Evolutionary conservation across 139 green algal species (phyloP).

Genomic region (Volvox africanus): DNA sequence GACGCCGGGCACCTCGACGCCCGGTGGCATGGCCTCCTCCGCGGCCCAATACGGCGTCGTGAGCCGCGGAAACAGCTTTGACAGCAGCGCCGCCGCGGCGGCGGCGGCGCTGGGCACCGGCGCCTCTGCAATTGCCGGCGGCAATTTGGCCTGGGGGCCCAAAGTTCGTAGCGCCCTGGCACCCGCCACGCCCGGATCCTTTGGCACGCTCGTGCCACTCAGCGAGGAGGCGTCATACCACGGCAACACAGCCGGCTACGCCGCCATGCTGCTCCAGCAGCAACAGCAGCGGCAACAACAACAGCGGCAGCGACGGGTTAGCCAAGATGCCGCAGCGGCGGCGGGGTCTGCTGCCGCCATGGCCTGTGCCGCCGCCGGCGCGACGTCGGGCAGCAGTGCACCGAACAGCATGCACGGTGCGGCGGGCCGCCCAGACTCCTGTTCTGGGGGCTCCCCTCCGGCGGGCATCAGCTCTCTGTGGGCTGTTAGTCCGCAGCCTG

Average conservation of each 20-base stretch:
- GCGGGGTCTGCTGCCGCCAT: background rate
- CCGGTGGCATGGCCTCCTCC: background rate
- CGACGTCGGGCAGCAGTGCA: background rate
- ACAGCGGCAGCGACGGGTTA: background rate
- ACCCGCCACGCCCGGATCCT: background rate
- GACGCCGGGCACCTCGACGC: background rate
- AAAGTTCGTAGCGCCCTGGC: background rate
- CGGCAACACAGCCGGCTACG: conserved; percentile 36
- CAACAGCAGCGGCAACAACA: conserved; percentile 7
- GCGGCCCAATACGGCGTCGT: background rate
- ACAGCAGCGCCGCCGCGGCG: background rate
- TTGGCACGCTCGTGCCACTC: conserved; percentile 16
- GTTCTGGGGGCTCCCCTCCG: background rate
- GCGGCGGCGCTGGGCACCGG: background rate
- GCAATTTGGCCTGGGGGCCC: background rate
- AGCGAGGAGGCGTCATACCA: conserved; percentile 45
- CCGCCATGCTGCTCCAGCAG: conserved; percentile 21
- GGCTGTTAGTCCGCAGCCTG: background rate
- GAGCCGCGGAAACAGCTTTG: background rate
- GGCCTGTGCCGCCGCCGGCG: background rate
- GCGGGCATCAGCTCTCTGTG: background rate
- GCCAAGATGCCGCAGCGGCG: background rate
- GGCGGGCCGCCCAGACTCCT: background rate
- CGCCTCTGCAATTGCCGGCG: background rate
- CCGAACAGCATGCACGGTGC: conserved; percentile 5